Conservation (phyloP, 2,329 filamentous ascomycete species). For the Pezicula neosporulosa region DNA sequence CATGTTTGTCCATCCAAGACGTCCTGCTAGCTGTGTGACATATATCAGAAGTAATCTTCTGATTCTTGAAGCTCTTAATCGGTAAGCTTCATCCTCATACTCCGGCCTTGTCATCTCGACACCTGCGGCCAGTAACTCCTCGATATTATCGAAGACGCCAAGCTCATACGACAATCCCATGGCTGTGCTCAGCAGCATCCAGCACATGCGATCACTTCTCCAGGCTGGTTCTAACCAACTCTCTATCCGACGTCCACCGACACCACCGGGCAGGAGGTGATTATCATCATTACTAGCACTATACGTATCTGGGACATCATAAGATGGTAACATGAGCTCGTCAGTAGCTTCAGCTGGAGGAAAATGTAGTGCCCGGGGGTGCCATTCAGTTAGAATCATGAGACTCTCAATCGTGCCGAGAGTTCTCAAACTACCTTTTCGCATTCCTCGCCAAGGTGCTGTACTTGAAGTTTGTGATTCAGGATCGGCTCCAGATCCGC, state of each 20-base stretch:
- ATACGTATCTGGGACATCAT: slow-evolving; percentile 41
- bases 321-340: slow-evolving; percentile 62
- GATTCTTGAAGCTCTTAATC: slow-evolving; percentile 75
- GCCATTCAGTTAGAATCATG: slow-evolving; percentile 95
- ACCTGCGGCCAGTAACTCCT: slow-evolving; percentile 60
- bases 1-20: slow-evolving; percentile 92
- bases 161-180: slow-evolving; percentile 90
- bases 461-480: slow-evolving; percentile 63
- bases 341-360: slow-evolving; percentile 75
- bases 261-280: slow-evolving; percentile 43
- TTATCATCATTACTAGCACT: slow-evolving; percentile 41
- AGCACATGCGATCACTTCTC: slow-evolving; percentile 93
- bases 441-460: slow-evolving; percentile 65
- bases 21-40: slow-evolving; percentile 87
- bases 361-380: slow-evolving; percentile 90
- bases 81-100: slow-evolving; percentile 73
- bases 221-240: slow-evolving; percentile 96
- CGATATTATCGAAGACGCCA: slow-evolving; percentile 90
- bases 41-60: slow-evolving; percentile 87
- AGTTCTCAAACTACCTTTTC: slow-evolving; percentile 78
- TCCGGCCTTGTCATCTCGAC: slow-evolving; percentile 58
- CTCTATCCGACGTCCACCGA: slow-evolving; percentile 82
- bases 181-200: slow-evolving; percentile 93
- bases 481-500: slow-evolving; percentile 60
- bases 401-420: slow-evolving; percentile 92